Base-by-base conservation (phyloP, 495 filamentous ascomycete species). In the Lineolata rhizophorae region DNA sequence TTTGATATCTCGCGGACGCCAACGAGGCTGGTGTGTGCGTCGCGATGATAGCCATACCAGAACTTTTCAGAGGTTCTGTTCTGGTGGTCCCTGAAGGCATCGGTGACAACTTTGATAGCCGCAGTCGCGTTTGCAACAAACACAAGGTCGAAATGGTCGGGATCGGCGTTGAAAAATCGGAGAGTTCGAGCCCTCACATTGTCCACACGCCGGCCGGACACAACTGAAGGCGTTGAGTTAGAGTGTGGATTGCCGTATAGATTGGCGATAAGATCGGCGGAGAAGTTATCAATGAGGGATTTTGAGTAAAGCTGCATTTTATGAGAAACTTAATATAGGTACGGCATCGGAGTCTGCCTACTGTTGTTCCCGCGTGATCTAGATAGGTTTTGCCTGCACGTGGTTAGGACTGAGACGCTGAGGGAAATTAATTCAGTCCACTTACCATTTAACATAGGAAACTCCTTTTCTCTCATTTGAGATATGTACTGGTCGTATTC, bases 181-280 rank as follows among this genome's bases (percentile, higher is more conserved):
- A 79, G 59, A 3, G 62, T 54, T 35, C 64, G 57, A 28, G 54
- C 44, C n/a, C 77, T 57, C 5, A 74, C 59, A 3, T 50, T 42
- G 32, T 76, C 65, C 8, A 81, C 61, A 27, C 60, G 53, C 11
- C 61, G 50, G n/a, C 70, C 70, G 0, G 72, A 64, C 5, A 69
- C 43, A 26, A 60, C 55, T 8, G 76, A 72, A 3, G 77, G 72
- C 5, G 59, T 50, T 21, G 74, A 77, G 17, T 60, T 58, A 0
- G 77, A 82, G 44, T 84, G 77, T 4, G 77, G 77, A 41, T 84
- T 84, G 15, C 77, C 75, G 36, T 71, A 70, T 22, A 84, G 58
- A 37, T 62, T 63, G 2, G 56, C 36, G 5, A 57, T 50, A 46
- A 80, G 56, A 31, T 66, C 63, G 1, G 54, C 34, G 13, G 65